A percentile compares a stretch with the other conserved stretches of the same genome.
phyloP scores from a whole-genome alignment of 768 basidiomycete species.

The Rhizopogon vinicolor region DNA sequence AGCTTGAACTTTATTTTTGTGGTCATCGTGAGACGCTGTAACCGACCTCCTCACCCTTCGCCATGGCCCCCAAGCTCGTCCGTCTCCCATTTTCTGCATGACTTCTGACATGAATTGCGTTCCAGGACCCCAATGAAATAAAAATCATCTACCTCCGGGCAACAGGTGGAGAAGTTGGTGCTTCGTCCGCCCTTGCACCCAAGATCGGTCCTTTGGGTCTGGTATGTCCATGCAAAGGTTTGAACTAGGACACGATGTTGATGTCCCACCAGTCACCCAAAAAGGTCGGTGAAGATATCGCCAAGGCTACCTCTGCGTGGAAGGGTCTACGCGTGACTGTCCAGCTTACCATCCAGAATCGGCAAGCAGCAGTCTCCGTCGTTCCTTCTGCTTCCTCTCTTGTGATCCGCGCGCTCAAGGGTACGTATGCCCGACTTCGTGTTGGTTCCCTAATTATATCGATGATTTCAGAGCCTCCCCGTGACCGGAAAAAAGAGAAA shows the following conservation, averaged over 20 bases:
- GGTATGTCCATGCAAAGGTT: conserved; percentile 45
- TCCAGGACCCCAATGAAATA: conserved; percentile 94
- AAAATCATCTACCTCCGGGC: conserved; percentile 99
- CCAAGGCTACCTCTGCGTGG: conserved; percentile 97
- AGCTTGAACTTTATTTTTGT: background rate
- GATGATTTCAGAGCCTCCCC: conserved; percentile 76
- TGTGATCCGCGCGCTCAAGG: conserved; percentile 97
- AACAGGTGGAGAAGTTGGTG: conserved; percentile 99
- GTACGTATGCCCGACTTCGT: conserved; percentile 38
- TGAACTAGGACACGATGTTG: too few relatives aligned
- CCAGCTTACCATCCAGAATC: conserved; percentile 99
- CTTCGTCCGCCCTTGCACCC: conserved; percentile 95
- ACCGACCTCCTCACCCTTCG: conserved; percentile 24
- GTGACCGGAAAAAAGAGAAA: conserved; percentile 99
- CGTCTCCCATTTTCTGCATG: conserved; percentile 10
- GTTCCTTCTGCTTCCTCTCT: conserved; percentile 97
- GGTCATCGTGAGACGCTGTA: background rate
- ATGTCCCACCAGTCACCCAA: conserved; percentile 78
- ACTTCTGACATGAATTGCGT: conserved; percentile 1
- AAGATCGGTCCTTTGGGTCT: conserved; percentile 99
- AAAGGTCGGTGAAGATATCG: conserved; percentile 99
- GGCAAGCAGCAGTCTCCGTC: conserved; percentile 95
- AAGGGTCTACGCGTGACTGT: conserved; percentile 99
- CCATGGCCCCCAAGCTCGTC: conserved; percentile 81
- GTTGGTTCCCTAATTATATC: conserved; percentile 1